A percentile compares a stretch with the other conserved stretches of the same genome.
These are phyloP conservation scores for Nelumbo lutea DNA, from an alignment of 164 flowering plant species.

Conservation along the genomic window DNA sequence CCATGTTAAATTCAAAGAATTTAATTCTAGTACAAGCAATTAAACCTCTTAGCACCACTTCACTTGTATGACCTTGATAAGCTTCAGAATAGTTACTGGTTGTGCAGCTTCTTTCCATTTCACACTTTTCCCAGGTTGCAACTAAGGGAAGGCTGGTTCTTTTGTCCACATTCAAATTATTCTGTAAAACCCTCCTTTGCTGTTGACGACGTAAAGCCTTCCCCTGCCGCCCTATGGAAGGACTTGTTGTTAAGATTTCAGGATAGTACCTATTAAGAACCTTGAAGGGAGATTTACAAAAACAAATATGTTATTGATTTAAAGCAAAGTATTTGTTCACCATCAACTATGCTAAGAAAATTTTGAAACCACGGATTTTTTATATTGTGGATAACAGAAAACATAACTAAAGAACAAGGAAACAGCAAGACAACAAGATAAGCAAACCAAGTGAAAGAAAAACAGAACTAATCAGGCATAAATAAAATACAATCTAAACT, in stretches of 20 bases:
- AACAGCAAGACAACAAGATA: too few species aligned
- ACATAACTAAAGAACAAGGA: too few species aligned
- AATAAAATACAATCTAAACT: too few species aligned
- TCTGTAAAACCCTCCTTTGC: slow-evolving; percentile 33
- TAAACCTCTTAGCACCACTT: slow-evolving; percentile 10
- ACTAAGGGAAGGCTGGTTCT: slow-evolving; percentile 3
- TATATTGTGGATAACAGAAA: too few species aligned
- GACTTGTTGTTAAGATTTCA: slow-evolving; percentile 38
- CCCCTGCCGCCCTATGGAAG: slow-evolving; percentile 86
- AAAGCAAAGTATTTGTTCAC: background rate
- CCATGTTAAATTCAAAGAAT: too few species aligned
- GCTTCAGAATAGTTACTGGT: slow-evolving; percentile 4
- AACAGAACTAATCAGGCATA: too few species aligned
- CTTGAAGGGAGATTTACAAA: slow-evolving; percentile 24
- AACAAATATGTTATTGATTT: background rate
- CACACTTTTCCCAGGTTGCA: slow-evolving; percentile 4
- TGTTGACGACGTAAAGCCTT: slow-evolving; percentile 81
- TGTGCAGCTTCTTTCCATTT: slow-evolving; percentile 7
- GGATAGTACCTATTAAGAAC: slow-evolving; percentile 60
- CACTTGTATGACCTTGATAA: slow-evolving; percentile 1
- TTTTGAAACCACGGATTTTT: too few species aligned
- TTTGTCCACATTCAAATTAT: slow-evolving; percentile 18
- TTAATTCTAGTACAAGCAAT: background rate
- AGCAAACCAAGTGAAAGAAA: too few species aligned
- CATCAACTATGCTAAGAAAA: too few species aligned